Conservation (phyloP, 2,329 filamentous ascomycete genomes). For the Talaromyces funiculosus region DNA sequence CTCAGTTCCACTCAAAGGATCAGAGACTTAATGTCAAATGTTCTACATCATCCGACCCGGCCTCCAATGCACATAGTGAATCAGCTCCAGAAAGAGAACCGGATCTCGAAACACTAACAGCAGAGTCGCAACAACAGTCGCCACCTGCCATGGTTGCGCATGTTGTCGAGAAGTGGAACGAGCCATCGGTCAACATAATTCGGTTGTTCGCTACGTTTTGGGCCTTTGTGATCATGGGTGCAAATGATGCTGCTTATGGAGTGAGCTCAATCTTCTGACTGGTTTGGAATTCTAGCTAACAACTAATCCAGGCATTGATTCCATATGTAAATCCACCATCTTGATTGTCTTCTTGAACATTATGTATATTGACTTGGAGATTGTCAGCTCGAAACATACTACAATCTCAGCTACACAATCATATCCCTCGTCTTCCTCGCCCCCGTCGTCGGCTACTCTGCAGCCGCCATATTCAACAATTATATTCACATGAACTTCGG, state of each 20-base stretch:
- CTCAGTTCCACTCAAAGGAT: neutral
- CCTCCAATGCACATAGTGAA: neutral
- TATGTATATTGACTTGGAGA: conserved; percentile 13
- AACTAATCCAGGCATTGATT: conserved; percentile 39
- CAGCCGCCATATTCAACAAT: conserved; percentile 42
- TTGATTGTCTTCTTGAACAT: neutral
- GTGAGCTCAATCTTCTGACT: conserved; percentile 33
- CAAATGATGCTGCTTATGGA: conserved; percentile 55
- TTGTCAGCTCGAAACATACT: conserved; percentile 43
- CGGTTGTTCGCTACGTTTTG: conserved; percentile 52
- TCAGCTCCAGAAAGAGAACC: neutral
- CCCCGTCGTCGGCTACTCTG: conserved; percentile 45
- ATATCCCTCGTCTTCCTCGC: conserved; percentile 48
- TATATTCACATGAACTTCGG: conserved; percentile 46
- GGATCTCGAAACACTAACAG: neutral
- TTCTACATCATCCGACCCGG: neutral
- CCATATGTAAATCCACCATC: conserved; percentile 33
- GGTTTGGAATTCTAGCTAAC: neutral
- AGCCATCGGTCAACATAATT: conserved; percentile 45
- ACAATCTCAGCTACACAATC: conserved; percentile 44
- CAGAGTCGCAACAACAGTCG: neutral
- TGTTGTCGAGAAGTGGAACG: conserved; percentile 44
- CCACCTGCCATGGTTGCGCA: conserved; percentile 1
- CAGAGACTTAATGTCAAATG: neutral
- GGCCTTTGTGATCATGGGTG: conserved; percentile 54